These are phyloP conservation scores for Myxozyma neotropica DNA, from an alignment of 805 yeast species.

Conservation along the genomic window DNA sequence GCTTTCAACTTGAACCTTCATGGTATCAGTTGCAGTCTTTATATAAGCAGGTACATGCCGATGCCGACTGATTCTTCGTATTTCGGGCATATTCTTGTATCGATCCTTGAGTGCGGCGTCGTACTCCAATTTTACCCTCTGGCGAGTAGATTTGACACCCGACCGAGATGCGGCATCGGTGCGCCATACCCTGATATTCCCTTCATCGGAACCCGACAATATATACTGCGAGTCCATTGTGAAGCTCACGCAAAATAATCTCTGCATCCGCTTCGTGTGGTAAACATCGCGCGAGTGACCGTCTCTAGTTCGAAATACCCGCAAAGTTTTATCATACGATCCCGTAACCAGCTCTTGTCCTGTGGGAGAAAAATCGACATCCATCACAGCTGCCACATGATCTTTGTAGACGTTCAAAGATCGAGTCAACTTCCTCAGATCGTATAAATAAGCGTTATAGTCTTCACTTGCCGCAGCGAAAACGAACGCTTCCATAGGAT, in stretches of 20 bases:
- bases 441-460: slow-evolving; percentile 92
- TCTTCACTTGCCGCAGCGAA: slow-evolving; percentile 94
- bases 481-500: slow-evolving; percentile 95
- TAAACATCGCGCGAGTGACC: slow-evolving; percentile 96
- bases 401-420: slow-evolving; percentile 87
- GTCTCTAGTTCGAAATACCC: slow-evolving; percentile 71
- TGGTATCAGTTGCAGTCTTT: slow-evolving; percentile 87
- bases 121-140: slow-evolving; percentile 82
- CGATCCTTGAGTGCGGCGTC: slow-evolving; percentile 89
- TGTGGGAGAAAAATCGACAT: slow-evolving; percentile 92
- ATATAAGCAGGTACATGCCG: slow-evolving; percentile 87
- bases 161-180: slow-evolving; percentile 82
- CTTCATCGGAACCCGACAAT: slow-evolving; percentile 91
- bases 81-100: slow-evolving; percentile 95
- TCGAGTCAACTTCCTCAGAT: slow-evolving; percentile 86
- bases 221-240: slow-evolving; percentile 89
- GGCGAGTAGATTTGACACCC: slow-evolving; percentile 74
- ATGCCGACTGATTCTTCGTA: slow-evolving; percentile 84
- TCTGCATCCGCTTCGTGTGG: slow-evolving; percentile 98
- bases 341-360: slow-evolving; percentile 96
- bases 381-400: slow-evolving; percentile 94
- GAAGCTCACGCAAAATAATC: slow-evolving; percentile 78
- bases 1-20: slow-evolving; percentile 69
- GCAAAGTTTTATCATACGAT: slow-evolving; percentile 88
- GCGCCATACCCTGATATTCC: slow-evolving; percentile 94